These are phyloP conservation scores for Garcia nutans DNA, from an alignment of 345 rosid species.

Conservation along the genomic window DNA sequence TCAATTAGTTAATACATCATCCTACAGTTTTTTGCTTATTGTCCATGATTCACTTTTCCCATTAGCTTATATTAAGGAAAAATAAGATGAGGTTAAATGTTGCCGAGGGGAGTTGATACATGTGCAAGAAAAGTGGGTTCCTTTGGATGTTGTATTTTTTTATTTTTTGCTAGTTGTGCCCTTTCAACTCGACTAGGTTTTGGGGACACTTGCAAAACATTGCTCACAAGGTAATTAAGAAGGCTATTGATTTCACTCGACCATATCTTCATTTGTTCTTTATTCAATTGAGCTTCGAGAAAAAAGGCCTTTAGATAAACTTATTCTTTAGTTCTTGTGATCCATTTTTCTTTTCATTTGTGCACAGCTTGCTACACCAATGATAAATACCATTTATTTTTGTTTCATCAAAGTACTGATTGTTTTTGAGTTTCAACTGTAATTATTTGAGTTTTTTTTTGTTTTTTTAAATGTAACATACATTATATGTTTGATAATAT, in stretches of 20 bases:
- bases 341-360: too few relatives aligned
- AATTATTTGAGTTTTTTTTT: too few relatives aligned
- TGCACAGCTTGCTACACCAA: too few relatives aligned
- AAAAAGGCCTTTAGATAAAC: neutral
- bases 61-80: constrained; percentile 72
- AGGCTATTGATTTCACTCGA: neutral
- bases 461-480: too few relatives aligned
- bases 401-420: too few relatives aligned
- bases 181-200: constrained; percentile 56
- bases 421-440: too few relatives aligned
- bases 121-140: constrained; percentile 83
- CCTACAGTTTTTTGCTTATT: constrained; percentile 54
- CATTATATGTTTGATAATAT: too few relatives aligned
- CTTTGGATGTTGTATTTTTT: constrained; percentile 77
- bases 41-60: constrained; percentile 81
- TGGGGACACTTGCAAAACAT: constrained; percentile 47
- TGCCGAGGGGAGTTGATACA: constrained; percentile 90
- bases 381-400: too few relatives aligned
- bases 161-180: constrained; percentile 80
- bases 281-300: too few relatives aligned
- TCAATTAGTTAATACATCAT: constrained; percentile 52
- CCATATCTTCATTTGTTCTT: neutral
- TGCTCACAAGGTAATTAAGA: constrained; percentile 63
- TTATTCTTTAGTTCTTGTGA: too few relatives aligned
- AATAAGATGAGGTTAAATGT: constrained; percentile 75